These are phyloP conservation scores for Calonectria ilicicola DNA, from an alignment of 2,329 filamentous ascomycete species.

Conservation along the genomic window DNA sequence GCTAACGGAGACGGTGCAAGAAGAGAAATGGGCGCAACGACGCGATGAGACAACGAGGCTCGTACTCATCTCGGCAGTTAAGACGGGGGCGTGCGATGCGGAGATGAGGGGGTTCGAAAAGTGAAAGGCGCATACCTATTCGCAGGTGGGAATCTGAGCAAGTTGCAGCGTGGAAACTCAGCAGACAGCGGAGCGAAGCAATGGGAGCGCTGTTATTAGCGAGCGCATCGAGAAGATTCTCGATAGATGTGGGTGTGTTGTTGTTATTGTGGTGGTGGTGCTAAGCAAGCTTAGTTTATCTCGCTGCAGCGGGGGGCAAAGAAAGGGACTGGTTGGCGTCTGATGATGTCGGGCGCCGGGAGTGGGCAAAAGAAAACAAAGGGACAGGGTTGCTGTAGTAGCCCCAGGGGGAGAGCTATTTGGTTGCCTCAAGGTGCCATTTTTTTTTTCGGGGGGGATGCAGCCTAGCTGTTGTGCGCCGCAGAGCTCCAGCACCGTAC, in stretches of 20 bases:
- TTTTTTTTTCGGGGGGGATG: background rate
- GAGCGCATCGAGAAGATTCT: conserved; percentile 39
- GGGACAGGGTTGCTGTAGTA: conserved; percentile 35
- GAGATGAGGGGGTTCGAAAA: conserved; percentile 21
- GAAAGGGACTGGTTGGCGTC: conserved; percentile 16
- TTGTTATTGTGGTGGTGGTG: conserved; percentile 26
- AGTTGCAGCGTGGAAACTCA: conserved; percentile 24
- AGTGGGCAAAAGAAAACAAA: conserved; percentile 30
- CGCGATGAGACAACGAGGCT: conserved; percentile 30
- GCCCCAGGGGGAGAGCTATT: conserved; percentile 28
- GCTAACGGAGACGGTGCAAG: conserved; percentile 23
- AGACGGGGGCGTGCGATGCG: conserved; percentile 25
- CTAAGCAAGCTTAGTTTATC: conserved; percentile 26
- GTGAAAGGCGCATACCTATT: conserved; percentile 33
- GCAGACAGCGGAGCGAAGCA: conserved; percentile 27
- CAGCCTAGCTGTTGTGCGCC: background rate
- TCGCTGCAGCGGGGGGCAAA: conserved; percentile 18
- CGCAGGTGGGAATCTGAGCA: conserved; percentile 25
- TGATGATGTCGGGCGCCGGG: conserved; percentile 34
- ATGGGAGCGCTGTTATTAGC: conserved; percentile 23
- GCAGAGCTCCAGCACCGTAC: conserved; percentile 8
- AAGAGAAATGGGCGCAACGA: conserved; percentile 14
- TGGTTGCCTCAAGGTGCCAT: background rate
- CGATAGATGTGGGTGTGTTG: conserved; percentile 17
- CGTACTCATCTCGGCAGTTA: conserved; percentile 22